Percentiles rank a stretch among this genome's conserved stretches.
phyloP scores from a whole-genome alignment of 2,329 filamentous ascomycete genomes.

The Pseudocercospora musae region DNA sequence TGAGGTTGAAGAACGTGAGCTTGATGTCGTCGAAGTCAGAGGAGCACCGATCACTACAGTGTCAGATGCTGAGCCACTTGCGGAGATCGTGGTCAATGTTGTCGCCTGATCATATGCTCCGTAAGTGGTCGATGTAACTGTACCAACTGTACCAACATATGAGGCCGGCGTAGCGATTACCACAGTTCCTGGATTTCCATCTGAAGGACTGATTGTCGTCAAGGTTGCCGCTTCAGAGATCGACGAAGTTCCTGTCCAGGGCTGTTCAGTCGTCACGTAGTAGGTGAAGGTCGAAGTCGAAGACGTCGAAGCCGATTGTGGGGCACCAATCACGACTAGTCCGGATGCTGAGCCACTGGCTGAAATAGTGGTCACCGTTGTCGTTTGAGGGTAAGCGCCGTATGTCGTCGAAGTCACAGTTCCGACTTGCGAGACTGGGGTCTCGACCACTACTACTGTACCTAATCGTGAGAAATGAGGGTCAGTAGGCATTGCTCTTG shows the following conservation, averaged over 20 bases:
- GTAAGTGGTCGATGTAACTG: not conserved
- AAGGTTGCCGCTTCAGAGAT: not conserved
- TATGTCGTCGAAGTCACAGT: not conserved
- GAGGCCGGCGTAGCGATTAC: not conserved
- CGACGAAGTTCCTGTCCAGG: not conserved
- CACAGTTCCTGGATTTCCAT: not conserved
- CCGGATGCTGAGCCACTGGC: not conserved
- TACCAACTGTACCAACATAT: not conserved
- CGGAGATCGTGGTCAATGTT: slow-evolving; percentile 1
- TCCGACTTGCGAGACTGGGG: not conserved
- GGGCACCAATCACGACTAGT: not conserved
- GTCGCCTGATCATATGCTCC: not conserved
- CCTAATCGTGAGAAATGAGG: not conserved
- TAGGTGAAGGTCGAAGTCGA: not conserved
- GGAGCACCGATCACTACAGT: slow-evolving; percentile 5
- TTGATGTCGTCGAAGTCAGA: not conserved
- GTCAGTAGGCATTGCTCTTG: not conserved
- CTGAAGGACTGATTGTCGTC: not conserved
- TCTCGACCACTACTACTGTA: not conserved
- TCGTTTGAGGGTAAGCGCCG: not conserved
- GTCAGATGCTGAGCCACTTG: not conserved
- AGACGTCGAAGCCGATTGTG: not conserved
- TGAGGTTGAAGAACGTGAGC: not conserved
- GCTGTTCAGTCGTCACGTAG: not conserved
- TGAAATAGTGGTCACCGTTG: slow-evolving; percentile 4